phyloP scores from a whole-genome alignment of 1,284 basidiomycete genomes.

The Crepidotus sp. region DNA sequence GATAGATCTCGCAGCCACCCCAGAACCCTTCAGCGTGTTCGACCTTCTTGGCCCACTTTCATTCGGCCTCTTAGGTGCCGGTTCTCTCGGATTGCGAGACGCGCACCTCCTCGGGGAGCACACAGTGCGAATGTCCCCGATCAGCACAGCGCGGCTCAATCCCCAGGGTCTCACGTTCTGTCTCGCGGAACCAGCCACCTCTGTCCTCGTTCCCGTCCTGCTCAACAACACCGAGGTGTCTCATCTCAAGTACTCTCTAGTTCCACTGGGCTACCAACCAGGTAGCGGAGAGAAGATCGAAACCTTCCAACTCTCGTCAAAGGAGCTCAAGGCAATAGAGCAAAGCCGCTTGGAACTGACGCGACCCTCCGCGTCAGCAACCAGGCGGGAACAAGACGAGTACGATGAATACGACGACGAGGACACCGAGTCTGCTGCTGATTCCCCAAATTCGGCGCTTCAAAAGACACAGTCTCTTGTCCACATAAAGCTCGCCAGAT shows the following conservation, averaged over 20 bases:
- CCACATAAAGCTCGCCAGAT: conserved; percentile 62
- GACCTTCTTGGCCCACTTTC: conserved; percentile 39
- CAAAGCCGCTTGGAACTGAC: conserved; percentile 44
- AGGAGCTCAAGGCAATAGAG: conserved; percentile 61
- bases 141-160: conserved; percentile 79
- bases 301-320: conserved; percentile 46
- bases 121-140: conserved; percentile 84
- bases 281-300: conserved; percentile 39
- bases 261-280: conserved; percentile 53
- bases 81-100: conserved; percentile 29
- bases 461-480: conserved; percentile 38
- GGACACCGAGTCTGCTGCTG: conserved; percentile 36
- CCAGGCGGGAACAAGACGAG: conserved; percentile 38
- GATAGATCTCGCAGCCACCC: conserved; percentile 36
- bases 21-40: conserved; percentile 35
- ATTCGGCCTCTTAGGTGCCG: conserved; percentile 38
- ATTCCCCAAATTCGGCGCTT: conserved; percentile 20
- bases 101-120: conserved; percentile 79
- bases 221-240: conserved; percentile 87
- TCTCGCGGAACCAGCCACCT: conserved; percentile 45
- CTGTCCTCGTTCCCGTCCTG: conserved; percentile 67
- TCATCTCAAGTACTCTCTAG: conserved; percentile 67
- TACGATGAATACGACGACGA: conserved; percentile 53
- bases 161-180: conserved; percentile 61
- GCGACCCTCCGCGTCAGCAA: conserved; percentile 35